Evolutionary conservation across 2,329 filamentous ascomycete species (phyloP).

Genomic region (Claviceps cyperi): DNA sequence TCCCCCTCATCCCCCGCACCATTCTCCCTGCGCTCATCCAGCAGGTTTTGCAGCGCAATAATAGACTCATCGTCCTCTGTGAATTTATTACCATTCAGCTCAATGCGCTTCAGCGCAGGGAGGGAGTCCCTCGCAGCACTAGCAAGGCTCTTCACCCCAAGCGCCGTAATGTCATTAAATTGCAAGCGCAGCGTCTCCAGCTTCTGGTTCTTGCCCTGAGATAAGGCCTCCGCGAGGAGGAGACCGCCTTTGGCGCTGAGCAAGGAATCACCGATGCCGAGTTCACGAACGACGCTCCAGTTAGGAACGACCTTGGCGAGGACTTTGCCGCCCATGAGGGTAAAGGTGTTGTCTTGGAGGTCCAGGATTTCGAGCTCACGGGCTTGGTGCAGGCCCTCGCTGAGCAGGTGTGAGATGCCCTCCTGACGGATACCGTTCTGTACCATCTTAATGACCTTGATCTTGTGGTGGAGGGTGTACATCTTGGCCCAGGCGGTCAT

Average conservation of each 20-base stretch:
- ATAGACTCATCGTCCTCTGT: constrained; percentile 68
- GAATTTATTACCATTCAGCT: constrained; percentile 95
- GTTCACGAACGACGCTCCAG: constrained; percentile 66
- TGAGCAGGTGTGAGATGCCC: constrained; percentile 70
- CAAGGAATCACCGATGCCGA: constrained; percentile 81
- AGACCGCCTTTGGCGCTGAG: constrained; percentile 65
- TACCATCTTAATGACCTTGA: constrained; percentile 88
- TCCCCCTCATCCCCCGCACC: constrained; percentile 49
- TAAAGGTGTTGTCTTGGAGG: constrained; percentile 97
- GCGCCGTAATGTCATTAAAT: constrained; percentile 83
- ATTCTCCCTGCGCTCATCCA: constrained; percentile 68
- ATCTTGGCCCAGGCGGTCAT: constrained; percentile 92
- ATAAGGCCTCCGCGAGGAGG: constrained; percentile 58
- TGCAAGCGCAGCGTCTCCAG: constrained; percentile 73
- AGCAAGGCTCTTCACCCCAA: constrained; percentile 57
- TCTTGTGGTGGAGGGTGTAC: constrained; percentile 66
- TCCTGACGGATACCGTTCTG: constrained; percentile 96
- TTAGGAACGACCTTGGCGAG: constrained; percentile 58
- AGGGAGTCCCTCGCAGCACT: constrained; percentile 53
- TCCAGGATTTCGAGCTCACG: constrained; percentile 62
- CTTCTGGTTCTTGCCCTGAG: constrained; percentile 60
- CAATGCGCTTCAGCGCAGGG: constrained; percentile 67
- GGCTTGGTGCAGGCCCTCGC: constrained; percentile 61
- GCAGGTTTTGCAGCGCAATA: constrained; percentile 49
- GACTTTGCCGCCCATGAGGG: constrained; percentile 60